These are phyloP conservation scores for Penicillium verhagenii DNA, from an alignment of 495 filamentous ascomycete genomes.

Conservation along the genomic window DNA sequence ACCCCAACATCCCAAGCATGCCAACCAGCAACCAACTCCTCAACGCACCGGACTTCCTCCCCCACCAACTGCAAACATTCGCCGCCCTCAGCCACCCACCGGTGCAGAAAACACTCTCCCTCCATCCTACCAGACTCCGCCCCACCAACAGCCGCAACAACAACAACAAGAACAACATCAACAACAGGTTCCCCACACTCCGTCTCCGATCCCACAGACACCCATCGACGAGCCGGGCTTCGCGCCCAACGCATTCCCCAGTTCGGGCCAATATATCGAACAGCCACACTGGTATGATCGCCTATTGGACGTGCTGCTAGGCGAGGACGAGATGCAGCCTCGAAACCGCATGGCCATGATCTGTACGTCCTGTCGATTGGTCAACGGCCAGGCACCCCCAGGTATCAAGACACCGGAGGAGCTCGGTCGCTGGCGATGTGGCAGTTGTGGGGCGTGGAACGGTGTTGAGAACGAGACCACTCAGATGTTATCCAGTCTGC, in stretches of 20 bases:
- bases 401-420: slow-evolving; percentile 76
- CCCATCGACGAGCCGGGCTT: slow-evolving; percentile 47
- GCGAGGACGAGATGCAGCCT: slow-evolving; percentile 90
- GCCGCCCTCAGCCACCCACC: slow-evolving; percentile 22
- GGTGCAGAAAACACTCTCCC: slow-evolving; percentile 11
- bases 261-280: slow-evolving; percentile 43
- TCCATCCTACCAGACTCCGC: slow-evolving; percentile 19
- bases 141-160: slow-evolving; percentile 6
- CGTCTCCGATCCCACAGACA: slow-evolving; percentile 15
- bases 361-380: slow-evolving; percentile 76
- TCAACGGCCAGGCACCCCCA: slow-evolving; percentile 95
- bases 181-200: slow-evolving; percentile 13
- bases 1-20: slow-evolving; percentile 22
- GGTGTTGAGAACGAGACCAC: slow-evolving; percentile 73
- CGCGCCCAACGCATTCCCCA: slow-evolving; percentile 60
- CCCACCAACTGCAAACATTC: slow-evolving; percentile 86
- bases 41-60: slow-evolving; percentile 63
- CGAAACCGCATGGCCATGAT: slow-evolving; percentile 91
- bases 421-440: slow-evolving; percentile 86
- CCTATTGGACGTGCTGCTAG: slow-evolving; percentile 84
- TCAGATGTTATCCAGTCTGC: slow-evolving; percentile 50
- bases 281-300: slow-evolving; percentile 87
- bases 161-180: slow-evolving; percentile 12
- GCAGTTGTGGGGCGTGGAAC: slow-evolving; percentile 79
- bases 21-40: slow-evolving; percentile 23